Evolutionary conservation across 2,329 filamentous ascomycete species (phyloP), one percentile per base, ranked within the genome.

Genomic region (Penicillium sp.): DNA sequence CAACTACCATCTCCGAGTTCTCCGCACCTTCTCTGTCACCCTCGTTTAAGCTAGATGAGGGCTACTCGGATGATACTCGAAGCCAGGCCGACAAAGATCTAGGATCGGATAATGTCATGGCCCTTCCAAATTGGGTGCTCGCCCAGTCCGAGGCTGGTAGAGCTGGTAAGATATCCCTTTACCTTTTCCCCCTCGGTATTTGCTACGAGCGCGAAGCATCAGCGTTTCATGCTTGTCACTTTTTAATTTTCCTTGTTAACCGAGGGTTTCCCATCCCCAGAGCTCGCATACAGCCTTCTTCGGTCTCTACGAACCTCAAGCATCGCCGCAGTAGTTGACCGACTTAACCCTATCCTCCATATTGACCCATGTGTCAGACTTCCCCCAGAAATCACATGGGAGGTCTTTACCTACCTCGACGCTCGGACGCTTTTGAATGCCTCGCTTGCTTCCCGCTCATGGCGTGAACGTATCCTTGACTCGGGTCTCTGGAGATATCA

Each of bases 341-440:
- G 88, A 60, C 78, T 96, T 17, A 89, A 87, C 59, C 90, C 91
- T 4, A 83, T 92, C 50, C 86, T 97, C 3, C 92, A 97, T 73
- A 93, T 97, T 75, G 90, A 99, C 75, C 96, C 96, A 52, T 86
- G 96, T 40, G 80, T 85, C 61, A 86, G 90, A 66, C 84, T 99
- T 0, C 94, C 94, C 0, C 86, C 90, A 26, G 94, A 99, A 72
- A 89, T 99, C 66, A 95, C 91, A 58, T 86, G 94, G 42, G 88
- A 95, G 67, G 88, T 97, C 42, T 87, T 99, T 41, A 87, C 88
- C 16, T 94, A 91, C 68, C 86, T 99, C 47, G 89, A 92, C 52
- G 88, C 91, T 0, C 73, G 85, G 28, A 94, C 91, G 0, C 80
- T 99, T 37, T 81, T 97, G 54, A 85, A 84, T 47, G 89, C 92